Evolutionary conservation across 2,329 filamentous ascomycete species (phyloP), one percentile per base, ranked within the genome.

Genomic region (Cyphellophora attinorum): DNA sequence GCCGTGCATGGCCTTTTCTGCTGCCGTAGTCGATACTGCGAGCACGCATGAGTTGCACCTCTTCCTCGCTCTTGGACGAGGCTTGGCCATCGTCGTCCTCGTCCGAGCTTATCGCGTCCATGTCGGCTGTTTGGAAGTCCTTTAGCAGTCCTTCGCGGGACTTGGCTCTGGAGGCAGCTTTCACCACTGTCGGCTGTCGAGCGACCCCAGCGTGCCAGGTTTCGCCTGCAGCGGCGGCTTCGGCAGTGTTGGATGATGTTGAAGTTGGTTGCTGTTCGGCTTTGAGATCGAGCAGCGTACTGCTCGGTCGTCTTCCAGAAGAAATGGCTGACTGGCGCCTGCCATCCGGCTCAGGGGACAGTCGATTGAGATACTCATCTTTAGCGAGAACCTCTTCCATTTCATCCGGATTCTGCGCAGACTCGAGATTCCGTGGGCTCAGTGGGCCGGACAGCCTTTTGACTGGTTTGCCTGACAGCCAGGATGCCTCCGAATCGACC

Each of bases 401-500:
- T 4, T 41, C 40, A 27, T 49, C 53, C n/a, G 21, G 21, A 8
- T 25, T 25, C 61, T 52, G 44, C 66, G 68, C 31, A 51, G 50
- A 64, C 67, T 31, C 29, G 15, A 31, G 45, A 67, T 70, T 32
- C 58, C 60, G 44, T 62, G 48, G 46, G 60, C 52, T 36, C 59
- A 62, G 46, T 52, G 61, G 51, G 52, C 60, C 44, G 35, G 64
- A 70, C 37, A 55, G 57, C 29, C 61, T 60, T 55, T 70, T 61
- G 47, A 67, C 56, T 42, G 70, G 67, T 37, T 79, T 78, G 11
- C 89, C 86, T 3, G 86, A 91, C 29, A 98, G 76, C 91, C 91
- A 98, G 1, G 88, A 95, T 4, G 75, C 91, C 62, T 98, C 91
- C 0, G 88, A 95, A 53, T 95, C 91, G 39, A 96, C 85, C 0